Evolutionary conservation across 2,329 filamentous ascomycete species (phyloP), one percentile per base, ranked within the genome.

Genomic region (Aureobasidium sp.): DNA sequence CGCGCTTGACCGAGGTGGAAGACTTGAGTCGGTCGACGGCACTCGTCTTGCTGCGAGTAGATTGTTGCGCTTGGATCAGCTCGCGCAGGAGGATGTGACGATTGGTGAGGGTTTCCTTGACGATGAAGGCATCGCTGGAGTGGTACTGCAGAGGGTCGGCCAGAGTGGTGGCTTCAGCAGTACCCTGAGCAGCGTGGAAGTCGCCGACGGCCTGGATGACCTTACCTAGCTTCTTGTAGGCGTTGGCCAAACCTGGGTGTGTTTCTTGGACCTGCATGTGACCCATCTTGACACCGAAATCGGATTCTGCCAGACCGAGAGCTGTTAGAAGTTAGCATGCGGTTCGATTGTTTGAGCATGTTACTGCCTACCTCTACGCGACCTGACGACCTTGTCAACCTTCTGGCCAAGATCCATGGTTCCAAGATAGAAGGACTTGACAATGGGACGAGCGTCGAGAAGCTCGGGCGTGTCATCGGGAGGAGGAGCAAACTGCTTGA

Each of bases 391-490:
- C 71, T 87, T 90, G 70, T 99, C 94, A 33, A 99, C 85, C 75
- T 96, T 97, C 75, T 99, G 94, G 45, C 91, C 90, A n/a, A 90
- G 85, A 71, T 97, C 94, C 90, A 99, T 95, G 7, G 90, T 87
- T 21, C 90, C 90, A 23, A 99, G 79, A 70, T 99, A 99, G 72
- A 99, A 97, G 50, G 92, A 82, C 77, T 99, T 99, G 38, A 97
- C 94, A 45, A 90, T 81, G 0, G 94, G 94, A 57, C 94, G 84
- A 21, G 92, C 91, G 68, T 94, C 87, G 64, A 93, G 87, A 60
- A 99, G 80, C 77, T 99, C 94, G 10, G 93, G 92, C 1, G 94
- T 97, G 73, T 99, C 94, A 74, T 99, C 94, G 13, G 94, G 92
- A 0, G 94, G 94, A 33, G 94, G 94, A 38, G 94, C 93, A 74